Evolutionary conservation across 2,329 filamentous ascomycete species (phyloP), one percentile per base, ranked within the genome.

Genomic region (Colletotrichum siamense): DNA sequence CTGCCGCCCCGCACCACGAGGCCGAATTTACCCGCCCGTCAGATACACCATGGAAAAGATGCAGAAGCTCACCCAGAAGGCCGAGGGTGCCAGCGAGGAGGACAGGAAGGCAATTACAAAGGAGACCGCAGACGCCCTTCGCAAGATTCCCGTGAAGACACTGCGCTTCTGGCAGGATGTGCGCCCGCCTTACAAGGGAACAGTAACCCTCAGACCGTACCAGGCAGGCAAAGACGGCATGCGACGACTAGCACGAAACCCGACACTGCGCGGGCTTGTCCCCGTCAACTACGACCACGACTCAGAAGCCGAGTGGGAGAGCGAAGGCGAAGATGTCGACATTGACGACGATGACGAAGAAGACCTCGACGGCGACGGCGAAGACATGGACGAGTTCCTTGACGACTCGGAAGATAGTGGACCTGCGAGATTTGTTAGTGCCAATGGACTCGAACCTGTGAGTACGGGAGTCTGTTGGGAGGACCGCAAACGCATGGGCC

Each of bases 381-480:
- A 62, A 6, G 57, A 98, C 76, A 94, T 98, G 93, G 95, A 95
- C 6, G 96, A 93, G 22, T 98, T 98, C 81, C 88, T 98, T 3
- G 96, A 98, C 79, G 95, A 98, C 80, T 95, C 95, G 8, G 95
- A 98, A 69, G 95, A 97, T 77, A 82, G 84, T 81, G 90, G 86
- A 76, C 86, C 84, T 82, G 87, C 85, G 78, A 88, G 83, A 90
- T 91, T 87, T 87, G 91, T 82, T 84, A 93, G 85, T 91, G 80
- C 91, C 87, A 92, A 93, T 34, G 92, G 95, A 78, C 89, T 98
- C 81, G 92, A 96, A 81, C 95, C 96, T 1, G 88, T 94, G 57
- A 94, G 91, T 82, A 95, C 93, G 5, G 97, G 96, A 1, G 86
- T 99, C 12, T 97, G 94, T 82, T 99, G 96, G 91, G 95, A 98